Conservation (phyloP, 2,329 filamentous ascomycete genomes). For the Escovopsis sp. region DNA sequence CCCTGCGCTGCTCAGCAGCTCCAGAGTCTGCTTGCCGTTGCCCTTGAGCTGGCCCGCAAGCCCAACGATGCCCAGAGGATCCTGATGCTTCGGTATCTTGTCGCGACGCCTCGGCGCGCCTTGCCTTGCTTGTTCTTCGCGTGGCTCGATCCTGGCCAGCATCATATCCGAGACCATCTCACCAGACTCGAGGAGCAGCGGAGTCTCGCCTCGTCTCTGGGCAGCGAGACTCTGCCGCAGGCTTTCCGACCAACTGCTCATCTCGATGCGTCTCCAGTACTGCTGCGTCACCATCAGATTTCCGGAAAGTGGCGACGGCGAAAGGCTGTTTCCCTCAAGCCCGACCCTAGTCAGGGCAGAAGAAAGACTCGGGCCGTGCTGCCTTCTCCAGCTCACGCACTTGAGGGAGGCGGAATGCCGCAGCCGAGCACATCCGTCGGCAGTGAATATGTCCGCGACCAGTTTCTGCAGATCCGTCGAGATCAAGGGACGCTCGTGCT, state of each 20-base stretch:
- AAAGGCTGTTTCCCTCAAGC: conserved; percentile 1
- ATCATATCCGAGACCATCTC: conserved; percentile 2
- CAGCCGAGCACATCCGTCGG: conserved; percentile 64
- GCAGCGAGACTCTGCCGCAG: conserved; percentile 20
- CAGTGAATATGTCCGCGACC: conserved; percentile 61
- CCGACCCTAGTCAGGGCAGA: conserved; percentile 7
- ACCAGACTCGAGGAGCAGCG: conserved; percentile 1
- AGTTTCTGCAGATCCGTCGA: conserved; percentile 57
- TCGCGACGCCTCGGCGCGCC: conserved; percentile 3
- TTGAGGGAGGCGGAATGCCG: conserved; percentile 74
- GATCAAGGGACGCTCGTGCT: conserved; percentile 70
- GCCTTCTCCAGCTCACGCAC: conserved; percentile 53
- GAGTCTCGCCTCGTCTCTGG: conserved; percentile 13
- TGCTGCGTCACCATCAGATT: conserved; percentile 9
- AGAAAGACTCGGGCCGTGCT: conserved; percentile 8
- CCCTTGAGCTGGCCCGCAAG: conserved; percentile 50
- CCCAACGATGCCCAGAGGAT: conserved; percentile 65
- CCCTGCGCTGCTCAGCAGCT: conserved; percentile 59
- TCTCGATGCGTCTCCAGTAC: conserved; percentile 17
- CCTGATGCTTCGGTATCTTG: conserved; percentile 31
- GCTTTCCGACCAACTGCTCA: conserved; percentile 22
- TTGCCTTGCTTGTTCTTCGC: conserved; percentile 1
- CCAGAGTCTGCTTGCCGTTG: conserved; percentile 51
- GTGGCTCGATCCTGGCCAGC: conserved; percentile 3
- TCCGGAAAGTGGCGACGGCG: conserved; percentile 1